Percentiles rank a stretch among this genome's conserved stretches.
Evolutionary conservation across 768 basidiomycete species (phyloP).

Genomic region (Xerocomellus chrysenteron): DNA sequence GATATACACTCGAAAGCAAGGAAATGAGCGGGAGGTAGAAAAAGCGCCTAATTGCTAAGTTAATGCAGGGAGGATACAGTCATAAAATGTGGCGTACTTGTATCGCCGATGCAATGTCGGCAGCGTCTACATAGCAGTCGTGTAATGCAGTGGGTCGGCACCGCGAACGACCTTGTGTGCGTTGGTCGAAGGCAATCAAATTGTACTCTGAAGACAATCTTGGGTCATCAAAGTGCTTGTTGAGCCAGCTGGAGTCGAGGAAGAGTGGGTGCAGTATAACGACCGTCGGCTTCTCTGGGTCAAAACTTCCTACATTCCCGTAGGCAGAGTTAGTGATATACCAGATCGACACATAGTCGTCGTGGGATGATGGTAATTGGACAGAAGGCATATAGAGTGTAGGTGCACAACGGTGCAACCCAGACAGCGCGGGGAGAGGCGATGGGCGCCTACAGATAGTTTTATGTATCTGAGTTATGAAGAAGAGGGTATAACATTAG

Average conservation of each 20-base stretch:
- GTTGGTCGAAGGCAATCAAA: conserved; percentile 73
- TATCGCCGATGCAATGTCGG: conserved; percentile 67
- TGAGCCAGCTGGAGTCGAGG: conserved; percentile 69
- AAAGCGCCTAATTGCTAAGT: conserved; percentile 45
- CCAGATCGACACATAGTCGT: conserved; percentile 71
- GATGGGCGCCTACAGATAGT: conserved; percentile 5
- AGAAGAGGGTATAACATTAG: conserved; percentile 1
- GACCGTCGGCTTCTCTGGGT: conserved; percentile 62
- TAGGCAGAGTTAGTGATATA: conserved; percentile 65
- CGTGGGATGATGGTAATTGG: conserved; percentile 56
- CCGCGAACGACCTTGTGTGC: conserved; percentile 57
- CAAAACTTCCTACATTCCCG: conserved; percentile 64
- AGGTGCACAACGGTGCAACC: conserved; percentile 35
- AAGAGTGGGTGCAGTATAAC: conserved; percentile 67
- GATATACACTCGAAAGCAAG: conserved; percentile 65
- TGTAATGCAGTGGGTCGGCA: conserved; percentile 54
- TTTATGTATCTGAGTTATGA: conserved; percentile 21
- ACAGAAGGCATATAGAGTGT: conserved; percentile 59
- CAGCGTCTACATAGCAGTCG: conserved; percentile 78
- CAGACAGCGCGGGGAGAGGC: conserved; percentile 1
- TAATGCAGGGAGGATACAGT: not conserved
- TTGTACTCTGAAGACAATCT: conserved; percentile 60
- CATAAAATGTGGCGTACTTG: conserved; percentile 43
- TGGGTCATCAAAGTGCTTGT: conserved; percentile 64
- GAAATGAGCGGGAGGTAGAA: conserved; percentile 67